Conservation (phyloP, 176 grass and related monocot genomes). For the Aegilops sharonensis region DNA sequence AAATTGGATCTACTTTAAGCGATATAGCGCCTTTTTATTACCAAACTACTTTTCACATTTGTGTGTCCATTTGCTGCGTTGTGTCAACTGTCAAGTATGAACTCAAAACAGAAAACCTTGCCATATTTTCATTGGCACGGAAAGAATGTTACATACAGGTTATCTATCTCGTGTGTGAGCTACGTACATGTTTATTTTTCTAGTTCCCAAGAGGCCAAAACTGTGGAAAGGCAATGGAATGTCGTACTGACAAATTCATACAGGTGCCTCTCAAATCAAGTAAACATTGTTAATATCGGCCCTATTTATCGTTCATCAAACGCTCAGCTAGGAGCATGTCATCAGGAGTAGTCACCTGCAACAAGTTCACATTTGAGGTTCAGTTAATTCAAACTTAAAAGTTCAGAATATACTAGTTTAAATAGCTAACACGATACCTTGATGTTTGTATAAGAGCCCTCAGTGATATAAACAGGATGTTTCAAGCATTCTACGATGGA, state of each 20-base stretch:
- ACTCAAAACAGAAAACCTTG: background rate
- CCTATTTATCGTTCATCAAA: conserved; percentile 55
- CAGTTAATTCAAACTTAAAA: conserved; percentile 10
- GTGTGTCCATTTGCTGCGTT: background rate
- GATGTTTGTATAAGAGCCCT: conserved; percentile 96
- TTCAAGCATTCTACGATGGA: conserved; percentile 95
- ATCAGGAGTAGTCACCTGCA: conserved; percentile 94
- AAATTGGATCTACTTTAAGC: background rate
- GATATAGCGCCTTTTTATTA: background rate
- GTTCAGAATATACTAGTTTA: background rate
- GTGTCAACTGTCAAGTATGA: background rate
- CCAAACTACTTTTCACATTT: background rate
- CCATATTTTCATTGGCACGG: background rate
- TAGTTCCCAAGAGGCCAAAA: conserved; percentile 6
- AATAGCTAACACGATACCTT: conserved; percentile 50
- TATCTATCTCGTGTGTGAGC: background rate
- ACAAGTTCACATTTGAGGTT: background rate
- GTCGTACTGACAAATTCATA: background rate
- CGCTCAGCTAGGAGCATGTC: conserved; percentile 90
- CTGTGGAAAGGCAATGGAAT: conserved; percentile 13
- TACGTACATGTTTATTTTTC: background rate
- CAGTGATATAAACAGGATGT: conserved; percentile 86
- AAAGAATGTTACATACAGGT: conserved; percentile 20
- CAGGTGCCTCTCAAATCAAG: conserved; percentile 1
- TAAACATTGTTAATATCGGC: background rate